Evolutionary conservation across 257 asterid genomes (phyloP).

Genomic region (Scutellaria baicalensis): DNA sequence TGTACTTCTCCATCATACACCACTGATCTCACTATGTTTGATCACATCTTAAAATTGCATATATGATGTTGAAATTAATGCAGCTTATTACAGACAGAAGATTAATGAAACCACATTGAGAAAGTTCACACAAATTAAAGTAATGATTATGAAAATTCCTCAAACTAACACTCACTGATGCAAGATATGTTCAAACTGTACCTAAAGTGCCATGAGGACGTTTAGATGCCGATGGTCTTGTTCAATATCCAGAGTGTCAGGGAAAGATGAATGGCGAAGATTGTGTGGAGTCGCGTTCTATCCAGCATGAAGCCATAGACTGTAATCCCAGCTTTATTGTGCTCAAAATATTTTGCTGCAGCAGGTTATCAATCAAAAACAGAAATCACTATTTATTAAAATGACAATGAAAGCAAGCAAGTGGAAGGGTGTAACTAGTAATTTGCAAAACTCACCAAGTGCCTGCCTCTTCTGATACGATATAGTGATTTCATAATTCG

Average conservation of each 20-base stretch:
- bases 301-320: constrained; percentile 93
- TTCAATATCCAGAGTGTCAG: constrained; percentile 84
- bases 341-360: constrained; percentile 86
- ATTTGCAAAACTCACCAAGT: constrained; percentile 35
- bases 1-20: too few relatives aligned
- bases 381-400: neutral
- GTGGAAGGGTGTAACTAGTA: neutral
- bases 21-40: too few relatives aligned
- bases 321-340: constrained; percentile 88
- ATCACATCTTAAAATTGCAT: too few relatives aligned
- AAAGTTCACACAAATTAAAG: too few relatives aligned
- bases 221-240: constrained; percentile 61
- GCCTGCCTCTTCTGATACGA: constrained; percentile 95
- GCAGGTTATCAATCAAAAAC: neutral
- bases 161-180: too few relatives aligned
- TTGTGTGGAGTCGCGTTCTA: constrained; percentile 64
- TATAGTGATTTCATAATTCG: constrained; percentile 38
- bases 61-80: too few relatives aligned
- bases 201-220: too few relatives aligned
- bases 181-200: too few relatives aligned
- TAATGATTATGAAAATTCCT: too few relatives aligned
- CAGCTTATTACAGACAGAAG: too few relatives aligned
- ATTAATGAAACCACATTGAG: too few relatives aligned
- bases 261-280: constrained; percentile 65
- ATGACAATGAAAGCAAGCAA: too few relatives aligned